phyloP scores from a whole-genome alignment of 2,329 filamentous ascomycete genomes.

The Geosmithia putterillii region DNA sequence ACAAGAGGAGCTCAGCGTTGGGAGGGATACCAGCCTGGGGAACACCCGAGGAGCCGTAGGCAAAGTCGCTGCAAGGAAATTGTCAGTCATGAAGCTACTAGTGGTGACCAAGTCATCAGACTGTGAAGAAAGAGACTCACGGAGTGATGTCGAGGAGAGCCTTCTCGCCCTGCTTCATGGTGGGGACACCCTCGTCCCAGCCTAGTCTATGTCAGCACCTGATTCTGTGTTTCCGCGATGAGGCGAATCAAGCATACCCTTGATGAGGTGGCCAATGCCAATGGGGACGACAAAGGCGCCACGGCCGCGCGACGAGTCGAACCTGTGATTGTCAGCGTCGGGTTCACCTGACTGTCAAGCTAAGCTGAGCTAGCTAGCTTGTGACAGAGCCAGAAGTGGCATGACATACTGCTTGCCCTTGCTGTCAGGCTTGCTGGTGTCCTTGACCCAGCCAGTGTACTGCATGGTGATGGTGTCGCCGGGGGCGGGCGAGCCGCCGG shows the following conservation, averaged over 20 bases:
- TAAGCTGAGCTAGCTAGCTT: no score
- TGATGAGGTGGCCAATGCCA: slow-evolving; percentile 75
- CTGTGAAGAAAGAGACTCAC: slow-evolving; percentile 31
- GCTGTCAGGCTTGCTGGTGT: slow-evolving; percentile 43
- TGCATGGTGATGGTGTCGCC: slow-evolving; percentile 75
- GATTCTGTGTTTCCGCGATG: no score
- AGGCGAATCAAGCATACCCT: no score
- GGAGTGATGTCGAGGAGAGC: slow-evolving; percentile 69
- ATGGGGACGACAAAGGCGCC: slow-evolving; percentile 68
- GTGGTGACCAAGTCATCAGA: not conserved
- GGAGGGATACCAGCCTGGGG: slow-evolving; percentile 42
- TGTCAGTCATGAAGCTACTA: not conserved
- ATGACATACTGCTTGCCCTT: slow-evolving; percentile 61
- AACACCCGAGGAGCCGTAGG: slow-evolving; percentile 41
- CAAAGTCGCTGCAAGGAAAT: slow-evolving; percentile 39
- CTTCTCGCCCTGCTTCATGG: slow-evolving; percentile 88
- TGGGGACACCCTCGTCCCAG: slow-evolving; percentile 74
- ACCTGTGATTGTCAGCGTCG: slow-evolving; percentile 38
- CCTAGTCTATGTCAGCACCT: slow-evolving; percentile 29
- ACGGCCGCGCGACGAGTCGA: slow-evolving; percentile 74
- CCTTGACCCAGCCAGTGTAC: slow-evolving; percentile 82
- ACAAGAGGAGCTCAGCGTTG: slow-evolving; percentile 66
- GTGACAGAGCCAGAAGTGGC: no score
- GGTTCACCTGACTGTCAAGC: slow-evolving; percentile 2
- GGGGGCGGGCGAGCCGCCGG: slow-evolving; percentile 42